Evolutionary conservation across 441 rosid genomes (phyloP).

Genomic region (Eruca vesicaria): DNA sequence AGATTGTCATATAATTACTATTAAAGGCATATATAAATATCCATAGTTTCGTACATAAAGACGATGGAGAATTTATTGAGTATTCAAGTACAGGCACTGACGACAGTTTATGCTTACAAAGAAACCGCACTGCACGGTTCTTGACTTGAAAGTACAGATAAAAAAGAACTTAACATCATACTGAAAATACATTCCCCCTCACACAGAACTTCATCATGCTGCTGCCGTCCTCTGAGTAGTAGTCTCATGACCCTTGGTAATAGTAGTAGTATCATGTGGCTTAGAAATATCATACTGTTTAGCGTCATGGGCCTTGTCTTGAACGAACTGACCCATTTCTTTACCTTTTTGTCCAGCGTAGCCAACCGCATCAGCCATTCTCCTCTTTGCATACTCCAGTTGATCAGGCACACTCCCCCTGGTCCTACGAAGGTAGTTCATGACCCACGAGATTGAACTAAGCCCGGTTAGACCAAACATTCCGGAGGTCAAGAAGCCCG

Average conservation of each 20-base stretch:
- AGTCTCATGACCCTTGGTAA: slow-evolving; percentile 25
- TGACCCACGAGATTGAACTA: slow-evolving; percentile 36
- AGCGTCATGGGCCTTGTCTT: slow-evolving; percentile 27
- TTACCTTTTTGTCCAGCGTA: slow-evolving; percentile 32
- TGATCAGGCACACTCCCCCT: slow-evolving; percentile 31
- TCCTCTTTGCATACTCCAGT: slow-evolving; percentile 33
- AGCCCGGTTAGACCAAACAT: slow-evolving; percentile 36
- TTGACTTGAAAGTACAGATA: neutral
- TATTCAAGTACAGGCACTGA: neutral
- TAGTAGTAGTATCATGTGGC: slow-evolving; percentile 21
- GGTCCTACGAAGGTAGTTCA: slow-evolving; percentile 32
- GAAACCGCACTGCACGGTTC: slow-evolving; percentile 9
- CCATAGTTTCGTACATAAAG: neutral
- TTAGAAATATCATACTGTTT: slow-evolving; percentile 29
- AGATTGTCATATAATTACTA: neutral
- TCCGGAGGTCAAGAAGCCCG: slow-evolving; percentile 31
- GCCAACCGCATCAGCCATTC: slow-evolving; percentile 35
- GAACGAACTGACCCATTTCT: slow-evolving; percentile 33
- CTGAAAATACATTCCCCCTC: neutral
- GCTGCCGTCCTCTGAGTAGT: slow-evolving; percentile 6
- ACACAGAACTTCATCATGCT: neutral
- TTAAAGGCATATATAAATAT: neutral
- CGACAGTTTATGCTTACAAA: slow-evolving; percentile 7
- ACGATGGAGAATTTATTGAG: slow-evolving; percentile 5
- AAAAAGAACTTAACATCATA: neutral